Conservation (phyloP, 2,329 filamentous ascomycete genomes). For the Cordyceps tenuipes region DNA sequence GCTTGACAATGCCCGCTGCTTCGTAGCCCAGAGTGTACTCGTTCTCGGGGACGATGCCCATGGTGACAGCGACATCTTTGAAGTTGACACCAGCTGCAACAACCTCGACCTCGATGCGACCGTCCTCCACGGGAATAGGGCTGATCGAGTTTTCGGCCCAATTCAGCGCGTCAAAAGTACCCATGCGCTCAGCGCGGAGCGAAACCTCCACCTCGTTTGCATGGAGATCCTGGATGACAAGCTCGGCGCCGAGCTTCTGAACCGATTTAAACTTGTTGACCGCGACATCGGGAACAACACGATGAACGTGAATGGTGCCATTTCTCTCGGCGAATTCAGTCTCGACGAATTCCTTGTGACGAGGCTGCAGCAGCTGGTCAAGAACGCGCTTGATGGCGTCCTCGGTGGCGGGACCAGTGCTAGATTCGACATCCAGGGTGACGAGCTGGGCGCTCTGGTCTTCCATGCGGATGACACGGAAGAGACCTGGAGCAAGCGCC, state of each 20-base stretch:
- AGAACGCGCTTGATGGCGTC: conserved; percentile 9
- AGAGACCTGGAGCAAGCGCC: not conserved
- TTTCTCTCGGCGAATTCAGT: conserved; percentile 21
- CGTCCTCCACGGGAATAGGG: not conserved
- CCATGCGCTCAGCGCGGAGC: not conserved
- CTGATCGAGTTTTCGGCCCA: conserved; percentile 16
- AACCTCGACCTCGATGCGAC: conserved; percentile 14
- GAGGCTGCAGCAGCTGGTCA: conserved; percentile 15
- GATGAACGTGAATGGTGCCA: conserved; percentile 15
- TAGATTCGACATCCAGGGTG: not conserved
- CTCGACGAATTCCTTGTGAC: conserved; percentile 17
- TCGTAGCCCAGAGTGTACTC: conserved; percentile 14
- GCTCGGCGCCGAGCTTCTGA: not conserved
- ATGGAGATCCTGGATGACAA: not conserved
- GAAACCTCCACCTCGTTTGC: not conserved
- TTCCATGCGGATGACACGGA: conserved; percentile 6
- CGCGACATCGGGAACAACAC: conserved; percentile 19
- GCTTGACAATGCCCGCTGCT: conserved; percentile 16
- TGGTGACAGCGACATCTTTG: conserved; percentile 16
- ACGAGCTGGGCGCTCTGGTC: not conserved
- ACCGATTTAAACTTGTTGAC: not conserved
- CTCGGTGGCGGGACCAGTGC: not conserved
- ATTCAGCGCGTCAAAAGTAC: not conserved
- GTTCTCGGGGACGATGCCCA: conserved; percentile 13
- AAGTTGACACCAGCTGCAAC: conserved; percentile 9